Evolutionary conservation across 1,284 basidiomycete species (phyloP), one percentile per base, ranked within the genome.

Genomic region (Mycocalia duriaeana): DNA sequence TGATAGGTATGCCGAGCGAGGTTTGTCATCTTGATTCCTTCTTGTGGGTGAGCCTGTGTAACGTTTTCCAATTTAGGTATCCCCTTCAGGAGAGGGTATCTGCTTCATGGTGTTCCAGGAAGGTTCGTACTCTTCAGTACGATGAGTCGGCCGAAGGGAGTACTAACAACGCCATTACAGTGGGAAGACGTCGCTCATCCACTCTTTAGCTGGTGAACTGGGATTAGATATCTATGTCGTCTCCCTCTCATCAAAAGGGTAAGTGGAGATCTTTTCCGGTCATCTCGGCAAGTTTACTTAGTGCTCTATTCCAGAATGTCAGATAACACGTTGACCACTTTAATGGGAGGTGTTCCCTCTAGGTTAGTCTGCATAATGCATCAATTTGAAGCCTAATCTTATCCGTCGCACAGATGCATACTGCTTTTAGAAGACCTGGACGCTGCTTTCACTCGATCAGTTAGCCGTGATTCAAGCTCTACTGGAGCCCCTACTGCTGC

Each of bases 171-270:
- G 18, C 37, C 38, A n/a, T 47, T 25, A 34, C 61, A 87, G 86
- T 62, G 89, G 89, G 51, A 91, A 91, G 68, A 89, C 87, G 25
- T 89, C 85, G 16, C 70, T 89, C 44, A 89, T 92, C 58, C 89
- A 91, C 62, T 91, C 90, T 4, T 67, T 93, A 50, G 91, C 91
- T 41, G 88, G 89, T 44, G 89, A 91, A 60, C 74, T 93, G 34
- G 81, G 84, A n/a, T 73, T 92, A 23, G 89, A 92, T 65, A 91
- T 94, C 53, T 93, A 92, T 61, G 87, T 91, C 44, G 81, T 93
- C 52, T 89, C 85, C 46, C 70, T 94, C 44, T 90, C 88, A 39
- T 81, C 85, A 34, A 91, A 90, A 63, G 88, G 86, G 87, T 87
- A 68, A 54, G 77, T n/a, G n/a, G n/a, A n/a, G n/a, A 46, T 40